Percentiles rank a stretch among this genome's conserved stretches.
phyloP scores from a whole-genome alignment of 768 basidiomycete genomes.

The Crepidotus variabilis region DNA sequence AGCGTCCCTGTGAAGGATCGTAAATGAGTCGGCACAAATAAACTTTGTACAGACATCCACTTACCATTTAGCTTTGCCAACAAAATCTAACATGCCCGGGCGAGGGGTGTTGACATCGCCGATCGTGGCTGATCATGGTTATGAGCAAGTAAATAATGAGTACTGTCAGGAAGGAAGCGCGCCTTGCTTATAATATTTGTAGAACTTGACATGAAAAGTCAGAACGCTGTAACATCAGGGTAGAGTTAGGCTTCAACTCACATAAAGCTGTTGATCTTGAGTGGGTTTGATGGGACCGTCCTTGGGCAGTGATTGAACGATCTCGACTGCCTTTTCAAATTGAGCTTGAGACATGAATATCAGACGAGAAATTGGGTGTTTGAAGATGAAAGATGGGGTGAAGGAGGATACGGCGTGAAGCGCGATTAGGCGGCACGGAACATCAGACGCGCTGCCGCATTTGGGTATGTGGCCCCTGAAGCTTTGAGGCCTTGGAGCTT shows the following conservation, averaged over 20 bases:
- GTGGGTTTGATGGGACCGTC: conserved; percentile 76
- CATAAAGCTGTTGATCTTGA: conserved; percentile 73
- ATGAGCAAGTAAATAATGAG: not conserved
- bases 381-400: not conserved
- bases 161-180: conserved; percentile 8
- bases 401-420: not conserved
- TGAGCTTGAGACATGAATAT: conserved; percentile 61
- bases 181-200: conserved; percentile 94
- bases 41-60: conserved; percentile 6
- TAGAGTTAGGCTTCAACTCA: conserved; percentile 32
- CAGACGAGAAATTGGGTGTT: conserved; percentile 5
- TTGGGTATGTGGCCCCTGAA: too few species aligned
- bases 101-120: conserved; percentile 66
- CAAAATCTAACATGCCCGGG: conserved; percentile 82
- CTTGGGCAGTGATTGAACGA: conserved; percentile 68
- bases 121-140: conserved; percentile 47
- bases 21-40: not conserved
- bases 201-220: conserved; percentile 60
- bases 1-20: conserved; percentile 68
- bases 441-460: too few species aligned
- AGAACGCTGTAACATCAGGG: conserved; percentile 1
- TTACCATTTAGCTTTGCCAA: conserved; percentile 89
- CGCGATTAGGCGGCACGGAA: too few species aligned
- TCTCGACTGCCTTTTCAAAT: conserved; percentile 72
- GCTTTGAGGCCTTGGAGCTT: too few species aligned